Evolutionary conservation across 805 yeast genomes (phyloP).

Genomic region (Lipomyces starkeyi): DNA sequence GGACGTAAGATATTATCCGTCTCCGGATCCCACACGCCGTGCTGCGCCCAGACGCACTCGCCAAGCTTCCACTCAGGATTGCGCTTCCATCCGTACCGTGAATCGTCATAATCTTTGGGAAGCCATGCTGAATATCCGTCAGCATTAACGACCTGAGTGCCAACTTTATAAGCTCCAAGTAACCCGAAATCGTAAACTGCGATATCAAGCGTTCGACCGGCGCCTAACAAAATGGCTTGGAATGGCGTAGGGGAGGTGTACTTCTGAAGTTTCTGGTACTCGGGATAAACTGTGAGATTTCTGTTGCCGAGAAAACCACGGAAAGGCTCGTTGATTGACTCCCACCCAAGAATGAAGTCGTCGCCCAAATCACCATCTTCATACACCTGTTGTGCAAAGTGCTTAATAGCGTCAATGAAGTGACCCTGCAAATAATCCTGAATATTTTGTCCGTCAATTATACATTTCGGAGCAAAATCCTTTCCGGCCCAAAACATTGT

Average conservation of each 20-base stretch:
- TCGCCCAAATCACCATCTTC: constrained; percentile 55
- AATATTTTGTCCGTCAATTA: constrained; percentile 72
- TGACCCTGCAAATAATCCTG: constrained; percentile 76
- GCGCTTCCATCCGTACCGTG: constrained; percentile 73
- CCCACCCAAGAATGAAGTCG: constrained; percentile 78
- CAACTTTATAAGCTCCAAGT: constrained; percentile 76
- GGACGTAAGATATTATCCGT: constrained; percentile 52
- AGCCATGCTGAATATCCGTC: constrained; percentile 75
- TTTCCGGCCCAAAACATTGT: constrained; percentile 83
- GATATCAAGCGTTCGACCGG: constrained; percentile 72
- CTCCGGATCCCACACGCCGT: constrained; percentile 72
- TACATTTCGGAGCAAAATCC: constrained; percentile 74
- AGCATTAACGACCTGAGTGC: constrained; percentile 65
- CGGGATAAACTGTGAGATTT: constrained; percentile 59
- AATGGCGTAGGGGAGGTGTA: constrained; percentile 85
- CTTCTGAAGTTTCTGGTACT: constrained; percentile 65
- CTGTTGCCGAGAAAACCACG: constrained; percentile 71
- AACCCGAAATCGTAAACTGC: constrained; percentile 73
- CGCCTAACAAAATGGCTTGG: constrained; percentile 75
- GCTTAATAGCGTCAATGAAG: constrained; percentile 60
- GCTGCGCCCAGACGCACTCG: constrained; percentile 78
- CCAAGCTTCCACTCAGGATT: constrained; percentile 70
- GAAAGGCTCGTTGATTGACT: constrained; percentile 85
- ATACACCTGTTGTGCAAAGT: constrained; percentile 53
- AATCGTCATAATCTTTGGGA: constrained; percentile 58